A percentile compares a stretch with the other conserved stretches of the same genome.
Evolutionary conservation across 2,329 filamentous ascomycete species (phyloP).

Genomic region (Botrytis fragariae): DNA sequence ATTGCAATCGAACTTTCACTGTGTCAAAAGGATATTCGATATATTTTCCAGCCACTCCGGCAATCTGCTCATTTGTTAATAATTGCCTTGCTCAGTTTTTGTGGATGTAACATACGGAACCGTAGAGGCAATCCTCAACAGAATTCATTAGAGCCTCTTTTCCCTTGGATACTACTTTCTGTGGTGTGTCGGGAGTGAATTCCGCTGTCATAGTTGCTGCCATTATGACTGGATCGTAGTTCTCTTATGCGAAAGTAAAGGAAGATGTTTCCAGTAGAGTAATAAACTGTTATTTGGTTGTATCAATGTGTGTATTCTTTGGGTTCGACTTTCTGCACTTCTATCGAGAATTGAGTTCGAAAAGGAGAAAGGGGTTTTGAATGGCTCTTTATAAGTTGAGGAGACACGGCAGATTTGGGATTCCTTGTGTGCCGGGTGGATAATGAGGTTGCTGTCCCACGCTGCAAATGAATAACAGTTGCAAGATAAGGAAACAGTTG

Average conservation of each 20-base stretch:
- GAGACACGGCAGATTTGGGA: not conserved
- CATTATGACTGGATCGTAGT: conserved; percentile 25
- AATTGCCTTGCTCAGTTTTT: not conserved
- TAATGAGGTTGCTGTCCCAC: not conserved
- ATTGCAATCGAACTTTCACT: conserved; percentile 94
- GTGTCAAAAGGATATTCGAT: conserved; percentile 99
- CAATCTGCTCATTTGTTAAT: conserved; percentile 51
- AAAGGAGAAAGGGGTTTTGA: not conserved
- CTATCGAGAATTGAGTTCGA: not conserved
- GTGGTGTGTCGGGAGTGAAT: conserved; percentile 23
- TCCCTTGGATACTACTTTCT: conserved; percentile 24
- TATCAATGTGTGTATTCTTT: not conserved
- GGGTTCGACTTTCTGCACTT: not conserved
- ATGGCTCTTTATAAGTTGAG: not conserved
- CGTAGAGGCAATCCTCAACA: conserved; percentile 82
- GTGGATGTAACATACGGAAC: conserved; percentile 60
- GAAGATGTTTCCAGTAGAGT: conserved; percentile 9
- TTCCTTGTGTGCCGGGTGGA: not conserved
- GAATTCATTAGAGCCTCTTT: conserved; percentile 50
- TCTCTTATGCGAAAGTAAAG: conserved; percentile 16
- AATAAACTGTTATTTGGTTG: not conserved
- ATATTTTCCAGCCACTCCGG: conserved; percentile 88
- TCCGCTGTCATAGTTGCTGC: conserved; percentile 31
- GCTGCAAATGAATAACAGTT: not conserved
- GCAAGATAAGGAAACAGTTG: not conserved